These are phyloP conservation scores for Globisporangium carolinianum DNA, from an alignment of 352 stramenopile species.

Conservation along the genomic window DNA sequence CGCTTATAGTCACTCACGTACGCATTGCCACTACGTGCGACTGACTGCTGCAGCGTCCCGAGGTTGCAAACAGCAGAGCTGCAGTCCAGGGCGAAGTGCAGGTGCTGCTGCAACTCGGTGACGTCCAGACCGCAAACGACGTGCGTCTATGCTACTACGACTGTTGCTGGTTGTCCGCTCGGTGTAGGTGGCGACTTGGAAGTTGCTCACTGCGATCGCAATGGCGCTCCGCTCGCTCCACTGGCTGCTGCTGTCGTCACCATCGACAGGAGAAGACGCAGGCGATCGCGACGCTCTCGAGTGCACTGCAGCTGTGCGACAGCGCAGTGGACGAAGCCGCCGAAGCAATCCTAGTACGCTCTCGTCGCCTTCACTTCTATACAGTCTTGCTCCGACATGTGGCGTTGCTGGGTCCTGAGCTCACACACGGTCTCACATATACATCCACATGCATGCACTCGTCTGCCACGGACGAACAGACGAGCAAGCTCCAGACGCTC, in stretches of 20 bases:
- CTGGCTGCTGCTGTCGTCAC: too few species aligned
- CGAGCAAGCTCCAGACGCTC: conserved; percentile 29
- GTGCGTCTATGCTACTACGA: conserved; percentile 11
- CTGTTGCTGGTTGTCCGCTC: too few species aligned
- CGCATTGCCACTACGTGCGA: neutral
- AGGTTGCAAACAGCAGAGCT: conserved; percentile 20
- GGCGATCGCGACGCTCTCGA: conserved; percentile 23
- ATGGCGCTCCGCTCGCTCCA: too few species aligned
- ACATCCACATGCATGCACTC: too few species aligned
- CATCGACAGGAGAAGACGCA: conserved; percentile 19
- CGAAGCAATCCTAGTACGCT: conserved; percentile 30
- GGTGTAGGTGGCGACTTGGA: too few species aligned
- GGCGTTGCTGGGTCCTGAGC: neutral
- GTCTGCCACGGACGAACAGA: conserved; percentile 13
- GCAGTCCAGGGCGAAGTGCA: conserved; percentile 33
- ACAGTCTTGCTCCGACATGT: neutral
- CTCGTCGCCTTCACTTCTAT: neutral
- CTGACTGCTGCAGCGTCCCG: conserved; percentile 15
- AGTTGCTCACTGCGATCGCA: too few species aligned
- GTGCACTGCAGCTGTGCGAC: conserved; percentile 42
- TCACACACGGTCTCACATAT: too few species aligned
- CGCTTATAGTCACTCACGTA: neutral
- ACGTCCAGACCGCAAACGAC: conserved; percentile 22
- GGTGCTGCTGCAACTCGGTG: conserved; percentile 39
- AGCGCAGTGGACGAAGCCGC: conserved; percentile 36